These are phyloP conservation scores for Areca catechu DNA, from an alignment of 176 grass and related monocot genomes.

Conservation along the genomic window DNA sequence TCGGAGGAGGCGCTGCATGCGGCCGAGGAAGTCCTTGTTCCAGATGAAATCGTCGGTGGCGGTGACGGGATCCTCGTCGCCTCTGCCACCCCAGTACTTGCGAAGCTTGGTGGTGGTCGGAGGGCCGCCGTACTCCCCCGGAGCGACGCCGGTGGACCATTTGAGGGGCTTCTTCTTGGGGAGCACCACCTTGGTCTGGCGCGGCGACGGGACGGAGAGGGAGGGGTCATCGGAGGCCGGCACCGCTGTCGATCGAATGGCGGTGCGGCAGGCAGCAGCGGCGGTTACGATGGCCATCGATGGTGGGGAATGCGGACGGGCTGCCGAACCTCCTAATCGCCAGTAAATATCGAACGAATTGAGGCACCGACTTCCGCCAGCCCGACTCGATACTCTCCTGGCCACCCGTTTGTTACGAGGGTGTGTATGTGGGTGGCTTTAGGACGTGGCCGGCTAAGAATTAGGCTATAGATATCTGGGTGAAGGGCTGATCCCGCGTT, in stretches of 20 bases:
- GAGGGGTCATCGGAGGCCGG: constrained; percentile 32
- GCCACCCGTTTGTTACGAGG: no score
- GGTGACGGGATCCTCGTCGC: constrained; percentile 74
- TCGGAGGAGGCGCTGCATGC: constrained; percentile 57
- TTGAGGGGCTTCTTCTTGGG: constrained; percentile 85
- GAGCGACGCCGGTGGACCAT: constrained; percentile 82
- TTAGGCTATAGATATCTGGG: no score
- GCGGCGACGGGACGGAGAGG: constrained; percentile 1
- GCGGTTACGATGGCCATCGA: constrained; percentile 45
- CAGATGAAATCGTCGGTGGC: constrained; percentile 92
- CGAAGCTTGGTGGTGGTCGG: constrained; percentile 66
- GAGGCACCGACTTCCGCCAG: no score
- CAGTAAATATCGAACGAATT: no score
- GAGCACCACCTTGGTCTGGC: constrained; percentile 50
- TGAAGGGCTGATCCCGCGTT: no score
- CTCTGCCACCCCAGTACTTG: constrained; percentile 85
- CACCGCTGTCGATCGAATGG: constrained; percentile 15
- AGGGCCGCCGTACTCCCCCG: constrained; percentile 69
- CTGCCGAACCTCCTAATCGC: no score
- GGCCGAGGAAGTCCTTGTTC: constrained; percentile 91
- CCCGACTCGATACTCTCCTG: no score
- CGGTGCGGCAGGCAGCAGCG: constrained; percentile 18
- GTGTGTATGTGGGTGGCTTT: no score
- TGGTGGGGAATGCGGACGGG: background rate
- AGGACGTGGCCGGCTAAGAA: no score